A percentile compares a stretch with the other conserved stretches of the same genome.
Evolutionary conservation across 176 grass and related monocot genomes (phyloP).

Genomic region (Oryza punctata): DNA sequence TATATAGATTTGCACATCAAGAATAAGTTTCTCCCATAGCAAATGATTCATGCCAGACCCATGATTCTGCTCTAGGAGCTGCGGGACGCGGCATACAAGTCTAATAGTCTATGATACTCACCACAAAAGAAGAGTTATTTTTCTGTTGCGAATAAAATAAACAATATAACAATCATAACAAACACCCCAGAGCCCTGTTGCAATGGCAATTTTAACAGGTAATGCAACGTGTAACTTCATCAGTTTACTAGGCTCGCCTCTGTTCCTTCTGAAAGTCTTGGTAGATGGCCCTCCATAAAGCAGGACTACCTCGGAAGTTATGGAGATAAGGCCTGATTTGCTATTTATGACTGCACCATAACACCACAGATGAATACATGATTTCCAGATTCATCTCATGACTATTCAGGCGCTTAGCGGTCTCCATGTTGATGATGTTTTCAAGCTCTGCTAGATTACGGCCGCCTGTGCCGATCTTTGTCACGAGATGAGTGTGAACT

Average conservation of each 20-base stretch:
- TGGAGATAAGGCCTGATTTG: neutral
- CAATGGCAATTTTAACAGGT: neutral
- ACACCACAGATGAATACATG: neutral
- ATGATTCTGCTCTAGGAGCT: too few relatives aligned
- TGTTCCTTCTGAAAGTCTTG: neutral
- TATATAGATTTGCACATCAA: too few relatives aligned
- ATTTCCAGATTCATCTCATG: neutral
- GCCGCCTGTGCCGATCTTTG: constrained; percentile 67
- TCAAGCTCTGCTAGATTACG: constrained; percentile 16
- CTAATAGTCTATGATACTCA: too few relatives aligned
- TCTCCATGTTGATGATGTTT: neutral
- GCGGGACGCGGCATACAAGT: too few relatives aligned
- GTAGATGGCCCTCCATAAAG: neutral
- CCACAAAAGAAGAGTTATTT: too few relatives aligned
- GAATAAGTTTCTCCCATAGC: too few relatives aligned
- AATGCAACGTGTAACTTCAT: neutral
- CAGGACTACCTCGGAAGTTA: neutral
- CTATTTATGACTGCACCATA: neutral
- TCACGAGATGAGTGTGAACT: constrained; percentile 55
- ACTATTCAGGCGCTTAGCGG: neutral
- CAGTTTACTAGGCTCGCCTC: neutral
- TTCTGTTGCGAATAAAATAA: too few relatives aligned
- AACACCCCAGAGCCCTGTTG: neutral
- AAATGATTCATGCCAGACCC: too few relatives aligned
- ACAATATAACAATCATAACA: too few relatives aligned